Base-by-base conservation (phyloP, 2,329 filamentous ascomycete species). In the Sporothrix sp. region DNA sequence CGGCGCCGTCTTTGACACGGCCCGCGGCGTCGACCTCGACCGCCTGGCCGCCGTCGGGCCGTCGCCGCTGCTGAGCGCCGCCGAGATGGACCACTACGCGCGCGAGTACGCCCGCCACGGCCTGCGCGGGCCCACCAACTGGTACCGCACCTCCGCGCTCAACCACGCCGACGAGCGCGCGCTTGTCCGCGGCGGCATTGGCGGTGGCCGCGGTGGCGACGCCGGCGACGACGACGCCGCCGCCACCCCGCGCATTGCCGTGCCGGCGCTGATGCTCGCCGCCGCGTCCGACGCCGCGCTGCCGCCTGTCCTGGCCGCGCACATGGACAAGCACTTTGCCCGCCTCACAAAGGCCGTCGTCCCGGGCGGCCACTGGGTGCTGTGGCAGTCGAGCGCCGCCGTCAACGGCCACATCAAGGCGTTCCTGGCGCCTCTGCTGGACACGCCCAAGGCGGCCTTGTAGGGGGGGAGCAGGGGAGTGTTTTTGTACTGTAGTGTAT, bases 71-170 rank as follows among this genome's bases (percentile, higher is more conserved):
- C 58, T 95, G 56, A 75, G 70, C 53, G 71, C 77, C 32, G 80
- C 85, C 62, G 85, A 90, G 66, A 66, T 91, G 39, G 81, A 90
- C 50, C 85, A 81, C 67, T 96, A 96, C 65, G 79, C 79, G 16
- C 67, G 77, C 27, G 74, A 89, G 67, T 95, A 83, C 66, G 66
- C 71, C n/a, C 74, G 77, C 37, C 77, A 82, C 61, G 87, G 88
- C 40, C 66, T 97, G 57, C 79, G 82, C 57, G 88, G 88, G 1
- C 87, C 88, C 14, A 71, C 88, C 54, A 93, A 90, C 67, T 96
- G 88, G 87, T 98, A 98, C 69, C 81, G 89, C 38, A 85, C 78
- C 3, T 72, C 78, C 18, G 70, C 78, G 64, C 65, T 83, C 56
- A 95, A 95, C 66, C 85, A 74, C 62, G 76, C 87, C 36, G 87